These are phyloP conservation scores for Peterozyma xylosa DNA, from an alignment of 805 yeast species.

Conservation along the genomic window DNA sequence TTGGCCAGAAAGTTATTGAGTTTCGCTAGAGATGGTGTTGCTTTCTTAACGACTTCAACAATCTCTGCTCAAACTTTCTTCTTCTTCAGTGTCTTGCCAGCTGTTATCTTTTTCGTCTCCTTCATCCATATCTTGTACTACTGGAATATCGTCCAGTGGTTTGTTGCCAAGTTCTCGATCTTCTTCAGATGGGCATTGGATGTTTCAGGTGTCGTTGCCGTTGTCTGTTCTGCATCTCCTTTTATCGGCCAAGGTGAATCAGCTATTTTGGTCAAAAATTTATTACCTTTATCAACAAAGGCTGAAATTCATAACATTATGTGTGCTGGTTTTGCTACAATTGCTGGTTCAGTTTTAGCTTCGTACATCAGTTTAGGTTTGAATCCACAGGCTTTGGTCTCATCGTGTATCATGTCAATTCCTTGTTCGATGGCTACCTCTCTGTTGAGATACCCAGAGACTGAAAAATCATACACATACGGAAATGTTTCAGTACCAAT, in stretches of 20 bases:
- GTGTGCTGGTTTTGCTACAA: constrained; percentile 59
- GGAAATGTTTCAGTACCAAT: constrained; percentile 41
- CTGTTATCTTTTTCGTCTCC: constrained; percentile 56
- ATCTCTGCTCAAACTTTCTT: constrained; percentile 36
- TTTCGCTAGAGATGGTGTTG: constrained; percentile 54
- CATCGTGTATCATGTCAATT: constrained; percentile 63
- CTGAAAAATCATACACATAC: constrained; percentile 43
- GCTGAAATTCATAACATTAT: constrained; percentile 58
- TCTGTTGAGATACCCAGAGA: constrained; percentile 54
- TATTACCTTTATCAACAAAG: constrained; percentile 48
- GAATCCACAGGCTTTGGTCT: constrained; percentile 52
- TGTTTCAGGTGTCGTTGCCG: constrained; percentile 57
- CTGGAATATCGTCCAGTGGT: constrained; percentile 57
- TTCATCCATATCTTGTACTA: constrained; percentile 53
- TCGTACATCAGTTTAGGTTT: constrained; percentile 57
- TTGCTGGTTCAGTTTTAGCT: constrained; percentile 56
- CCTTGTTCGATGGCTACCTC: constrained; percentile 58
- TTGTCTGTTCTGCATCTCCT: constrained; percentile 61
- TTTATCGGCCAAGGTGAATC: constrained; percentile 62
- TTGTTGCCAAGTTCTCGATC: constrained; percentile 44
- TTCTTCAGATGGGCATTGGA: constrained; percentile 53
- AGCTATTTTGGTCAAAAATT: constrained; percentile 52
- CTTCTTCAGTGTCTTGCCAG: constrained; percentile 51
- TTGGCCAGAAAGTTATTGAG: constrained; percentile 50
- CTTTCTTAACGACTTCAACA: constrained; percentile 39